A percentile compares a stretch with the other conserved stretches of the same genome.
Evolutionary conservation across 2,329 filamentous ascomycete genomes (phyloP).

Genomic region (Acrocalymma vagum): DNA sequence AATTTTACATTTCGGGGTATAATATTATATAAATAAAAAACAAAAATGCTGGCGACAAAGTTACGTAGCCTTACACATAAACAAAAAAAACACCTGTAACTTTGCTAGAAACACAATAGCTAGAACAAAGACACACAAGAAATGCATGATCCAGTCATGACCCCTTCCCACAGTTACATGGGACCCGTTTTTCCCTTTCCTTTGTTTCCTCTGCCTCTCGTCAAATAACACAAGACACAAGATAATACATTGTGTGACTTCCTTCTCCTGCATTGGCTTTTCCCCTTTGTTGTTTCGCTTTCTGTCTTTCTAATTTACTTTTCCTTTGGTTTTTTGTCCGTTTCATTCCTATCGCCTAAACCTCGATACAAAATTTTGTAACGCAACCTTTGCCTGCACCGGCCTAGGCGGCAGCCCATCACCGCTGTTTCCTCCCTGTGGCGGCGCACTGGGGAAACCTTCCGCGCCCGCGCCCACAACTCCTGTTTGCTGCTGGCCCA

Average conservation of each 20-base stretch:
- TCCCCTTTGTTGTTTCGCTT: not conserved
- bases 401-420: constrained; percentile 36
- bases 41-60: too few relatives aligned
- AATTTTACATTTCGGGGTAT: too few relatives aligned
- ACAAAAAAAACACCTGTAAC: too few relatives aligned
- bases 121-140: constrained; percentile 7
- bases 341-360: constrained; percentile 30
- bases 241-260: not conserved
- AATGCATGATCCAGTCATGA: constrained; percentile 43
- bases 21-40: too few relatives aligned
- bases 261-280: not conserved
- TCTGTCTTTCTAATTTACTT: not conserved
- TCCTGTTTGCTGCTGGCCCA: constrained; percentile 38
- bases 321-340: too few relatives aligned
- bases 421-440: constrained; percentile 16
- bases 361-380: constrained; percentile 35
- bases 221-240: constrained; percentile 9
- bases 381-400: constrained; percentile 38
- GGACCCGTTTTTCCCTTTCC: too few relatives aligned
- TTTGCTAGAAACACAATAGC: constrained; percentile 9
- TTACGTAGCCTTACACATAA: too few relatives aligned
- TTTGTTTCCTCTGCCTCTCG: not conserved
- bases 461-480: constrained; percentile 26
- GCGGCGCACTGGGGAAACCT: constrained; percentile 25
- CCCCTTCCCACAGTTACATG: not conserved